These are phyloP conservation scores for Claviceps cyperi DNA, from an alignment of 2,329 filamentous ascomycete species.

Conservation along the genomic window DNA sequence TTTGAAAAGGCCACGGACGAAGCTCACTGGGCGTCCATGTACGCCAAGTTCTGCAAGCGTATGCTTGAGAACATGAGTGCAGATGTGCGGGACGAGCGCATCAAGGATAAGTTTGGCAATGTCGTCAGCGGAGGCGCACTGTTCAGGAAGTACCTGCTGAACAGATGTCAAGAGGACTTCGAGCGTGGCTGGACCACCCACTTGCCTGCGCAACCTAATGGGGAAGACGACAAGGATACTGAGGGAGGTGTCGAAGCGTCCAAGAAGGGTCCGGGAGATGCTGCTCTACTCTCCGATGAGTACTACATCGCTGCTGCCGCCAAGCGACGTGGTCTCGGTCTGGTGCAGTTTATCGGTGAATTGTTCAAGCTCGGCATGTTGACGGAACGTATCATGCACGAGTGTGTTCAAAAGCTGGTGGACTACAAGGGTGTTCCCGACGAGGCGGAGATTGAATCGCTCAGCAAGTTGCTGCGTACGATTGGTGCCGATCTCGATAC, in stretches of 20 bases:
- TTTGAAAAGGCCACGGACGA: slow-evolving; percentile 99
- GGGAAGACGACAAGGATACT: slow-evolving; percentile 55
- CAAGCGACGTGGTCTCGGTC: slow-evolving; percentile 91
- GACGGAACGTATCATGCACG: slow-evolving; percentile 98
- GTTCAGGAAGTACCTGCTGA: slow-evolving; percentile 97
- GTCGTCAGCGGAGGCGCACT: slow-evolving; percentile 83
- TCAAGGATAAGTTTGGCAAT: slow-evolving; percentile 77
- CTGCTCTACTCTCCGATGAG: slow-evolving; percentile 79
- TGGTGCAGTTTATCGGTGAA: slow-evolving; percentile 98
- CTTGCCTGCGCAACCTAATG: slow-evolving; percentile 50
- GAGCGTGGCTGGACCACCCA: slow-evolving; percentile 94
- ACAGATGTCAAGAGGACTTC: slow-evolving; percentile 97
- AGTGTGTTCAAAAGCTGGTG: slow-evolving; percentile 92
- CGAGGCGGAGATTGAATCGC: slow-evolving; percentile 89
- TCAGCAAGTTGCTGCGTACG: slow-evolving; percentile 82
- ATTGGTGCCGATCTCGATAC: slow-evolving; percentile 78
- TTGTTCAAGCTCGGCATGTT: slow-evolving; percentile 98
- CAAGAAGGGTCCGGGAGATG: slow-evolving; percentile 48
- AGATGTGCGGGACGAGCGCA: slow-evolving; percentile 89
- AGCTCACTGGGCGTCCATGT: slow-evolving; percentile 97
- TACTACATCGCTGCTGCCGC: slow-evolving; percentile 90
- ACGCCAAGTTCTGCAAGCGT: slow-evolving; percentile 93
- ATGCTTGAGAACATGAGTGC: slow-evolving; percentile 93
- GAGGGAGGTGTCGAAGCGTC: slow-evolving; percentile 38
- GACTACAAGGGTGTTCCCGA: slow-evolving; percentile 90